Evolutionary conservation across 2,329 filamentous ascomycete species (phyloP), one percentile per base, ranked within the genome.

Genomic region (Neofusicoccum sp.): DNA sequence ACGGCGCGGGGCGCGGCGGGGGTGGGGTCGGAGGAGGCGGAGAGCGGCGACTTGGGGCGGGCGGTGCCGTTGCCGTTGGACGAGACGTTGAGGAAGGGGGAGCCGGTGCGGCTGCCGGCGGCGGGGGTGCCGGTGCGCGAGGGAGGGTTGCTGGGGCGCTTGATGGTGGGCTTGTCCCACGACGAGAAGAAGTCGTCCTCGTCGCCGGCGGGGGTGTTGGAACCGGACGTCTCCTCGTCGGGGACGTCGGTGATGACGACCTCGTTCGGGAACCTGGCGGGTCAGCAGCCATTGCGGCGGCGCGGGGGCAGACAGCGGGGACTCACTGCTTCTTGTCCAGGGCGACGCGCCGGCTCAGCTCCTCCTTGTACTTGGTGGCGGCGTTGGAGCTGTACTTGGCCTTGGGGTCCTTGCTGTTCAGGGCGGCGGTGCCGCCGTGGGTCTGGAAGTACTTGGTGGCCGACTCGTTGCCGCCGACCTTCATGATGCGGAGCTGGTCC

Each of bases 371-470:
- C 78, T 98, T 98, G 67, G 86, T 89, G 24, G 95, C 95, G n/a
- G 90, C 89, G 70, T 86, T 89, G 65, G 91, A 97, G 58, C 90
- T 92, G 77, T 99, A 99, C 81, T 99, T 99, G 61, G 91, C 92
- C 80, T 97, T 98, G 49, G 89, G 84, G 72, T 99, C 95, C 78
- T 98, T 98, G 85, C 92, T 97, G 68, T 91, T 91, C 63, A 99
- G 85, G 60, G 93, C 93, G 53, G 93, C 93, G 41, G 90, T 93
- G 63, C 95, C 95, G 65, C 95, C 95, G 74, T 99, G 95, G 69
- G 91, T 89, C 78, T 97, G 93, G 82, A 98, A 99, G 82, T 91
- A 99, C 79, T 96, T 97, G 71, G 93, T 97, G 51, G 95, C 95
- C 62, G 92, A 96, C 78, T 98, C 93, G 72, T 99, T 99, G 61